Base-by-base conservation (phyloP, 805 yeast genomes). In the Pichia deserticola region DNA sequence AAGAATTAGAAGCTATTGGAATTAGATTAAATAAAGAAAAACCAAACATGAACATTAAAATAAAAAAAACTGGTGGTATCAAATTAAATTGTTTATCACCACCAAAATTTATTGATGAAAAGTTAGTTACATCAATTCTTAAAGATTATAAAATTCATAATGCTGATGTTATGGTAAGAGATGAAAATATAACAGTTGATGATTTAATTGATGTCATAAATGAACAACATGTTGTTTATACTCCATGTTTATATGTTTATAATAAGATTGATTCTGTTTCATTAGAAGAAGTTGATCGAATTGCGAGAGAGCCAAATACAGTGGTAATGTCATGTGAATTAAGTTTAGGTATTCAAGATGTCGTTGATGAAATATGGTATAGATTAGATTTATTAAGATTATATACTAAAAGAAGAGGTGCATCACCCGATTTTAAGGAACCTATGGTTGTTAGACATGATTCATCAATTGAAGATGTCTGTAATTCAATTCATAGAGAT, bases 181-280 rank as follows among this genome's bases (percentile, higher is more conserved):
- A 92, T 65, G 96, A 87, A 52, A 79, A 86, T 55, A 85, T 83
- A 54, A 88, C 97, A 0, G 82, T 93, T 37, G 99, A 92, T 60
- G 98, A 92, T 61, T 86, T 85, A 63, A 92, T 92, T 56, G 98
- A 92, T 66, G 82, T 86, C 10, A 83, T 92, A 51, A 93, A 93
- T 65, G 95, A 87, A 42, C 80, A 79, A 51, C 95, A 89, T 65
- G 81, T 95, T 53, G 83, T 89, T 10, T 92, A 92, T 65, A 83
- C 89, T 65, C 89, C 87, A 57, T 93, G 98, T 67, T 75, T 92
- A 30, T 92, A 93, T 61, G 96, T 88, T 28, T 93, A 89, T 74
- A 92, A 93, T 74, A 92, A 92, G 75, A 80, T 92, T 43, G 99
- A 92, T 65, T 92, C 97, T 0, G 97, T 92, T 11, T 87, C 97